Conservation (phyloP, 495 filamentous ascomycete genomes). For the Hyphodiscus hymeniophilus region DNA sequence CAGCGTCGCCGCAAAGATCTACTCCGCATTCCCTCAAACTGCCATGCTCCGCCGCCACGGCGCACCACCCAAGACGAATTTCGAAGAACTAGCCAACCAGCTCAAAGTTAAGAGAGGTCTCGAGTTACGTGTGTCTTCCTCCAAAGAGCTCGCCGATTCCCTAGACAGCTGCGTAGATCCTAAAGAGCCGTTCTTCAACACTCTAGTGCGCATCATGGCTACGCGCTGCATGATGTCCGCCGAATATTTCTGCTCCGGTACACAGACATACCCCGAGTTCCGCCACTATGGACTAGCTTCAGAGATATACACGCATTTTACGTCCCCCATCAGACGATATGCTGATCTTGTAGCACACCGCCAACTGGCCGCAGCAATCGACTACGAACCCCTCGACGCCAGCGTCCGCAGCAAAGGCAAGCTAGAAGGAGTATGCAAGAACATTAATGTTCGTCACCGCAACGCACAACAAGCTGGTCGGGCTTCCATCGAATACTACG, state of each 20-base stretch:
- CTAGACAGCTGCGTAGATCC: constrained; percentile 77
- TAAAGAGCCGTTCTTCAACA: constrained; percentile 96
- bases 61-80: constrained; percentile 88
- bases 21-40: constrained; percentile 86
- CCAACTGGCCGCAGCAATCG: constrained; percentile 90
- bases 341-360: constrained; percentile 90
- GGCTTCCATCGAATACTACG: constrained; percentile 92
- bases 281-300: constrained; percentile 91
- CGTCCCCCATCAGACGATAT: constrained; percentile 91
- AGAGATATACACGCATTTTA: constrained; percentile 98
- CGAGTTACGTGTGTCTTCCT: constrained; percentile 72
- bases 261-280: constrained; percentile 87
- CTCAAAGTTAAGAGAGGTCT: constrained; percentile 76
- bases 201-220: constrained; percentile 89
- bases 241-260: constrained; percentile 94
- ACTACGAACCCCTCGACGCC: constrained; percentile 76
- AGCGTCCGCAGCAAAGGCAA: constrained; percentile 66
- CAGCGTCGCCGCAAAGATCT: constrained; percentile 79
- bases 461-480: constrained; percentile 94
- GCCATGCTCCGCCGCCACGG: constrained; percentile 88
- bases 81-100: constrained; percentile 86
- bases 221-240: constrained; percentile 99
- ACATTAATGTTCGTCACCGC: constrained; percentile 94
- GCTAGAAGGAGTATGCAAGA: constrained; percentile 89
- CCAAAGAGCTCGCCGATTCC: constrained; percentile 82